Evolutionary conservation across 2,329 filamentous ascomycete genomes (phyloP).

Genomic region (Colletotrichum graminicola): DNA sequence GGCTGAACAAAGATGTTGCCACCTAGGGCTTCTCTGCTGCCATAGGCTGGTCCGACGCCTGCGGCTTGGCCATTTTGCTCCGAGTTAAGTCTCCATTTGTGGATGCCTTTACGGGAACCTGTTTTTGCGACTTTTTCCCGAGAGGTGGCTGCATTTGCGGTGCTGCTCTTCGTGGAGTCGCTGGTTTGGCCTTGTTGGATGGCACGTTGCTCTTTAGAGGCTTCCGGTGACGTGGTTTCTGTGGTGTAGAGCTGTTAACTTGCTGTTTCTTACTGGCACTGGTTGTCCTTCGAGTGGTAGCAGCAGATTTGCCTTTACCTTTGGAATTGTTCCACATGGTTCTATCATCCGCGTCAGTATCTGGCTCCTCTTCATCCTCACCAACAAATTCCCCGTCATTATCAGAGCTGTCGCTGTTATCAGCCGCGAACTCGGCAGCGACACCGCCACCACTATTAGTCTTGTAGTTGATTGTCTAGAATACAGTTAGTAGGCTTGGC

Average conservation of each 20-base stretch:
- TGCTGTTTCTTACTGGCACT: constrained; percentile 30
- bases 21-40: not conserved
- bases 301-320: constrained; percentile 39
- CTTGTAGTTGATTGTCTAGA: constrained; percentile 49
- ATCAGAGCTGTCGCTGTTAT: constrained; percentile 42
- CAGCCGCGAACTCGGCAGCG: constrained; percentile 39
- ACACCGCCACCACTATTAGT: constrained; percentile 38
- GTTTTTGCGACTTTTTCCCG: not conserved
- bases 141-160: constrained; percentile 14
- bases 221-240: constrained; percentile 25
- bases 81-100: not conserved
- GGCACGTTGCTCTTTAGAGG: constrained; percentile 19
- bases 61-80: not conserved
- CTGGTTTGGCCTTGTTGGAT: constrained; percentile 10
- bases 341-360: constrained; percentile 39
- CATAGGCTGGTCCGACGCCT: constrained; percentile 1
- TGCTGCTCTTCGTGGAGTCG: constrained; percentile 12
- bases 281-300: constrained; percentile 25
- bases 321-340: constrained; percentile 11
- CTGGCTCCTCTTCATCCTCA: constrained; percentile 45
- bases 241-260: constrained; percentile 36
- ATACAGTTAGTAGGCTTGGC: not conserved
- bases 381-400: constrained; percentile 48
- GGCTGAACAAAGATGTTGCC: not conserved
- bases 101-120: not conserved